Evolutionary conservation across 1,284 basidiomycete genomes (phyloP), one percentile per base, ranked within the genome.

Genomic region (Takashimella tepidaria): DNA sequence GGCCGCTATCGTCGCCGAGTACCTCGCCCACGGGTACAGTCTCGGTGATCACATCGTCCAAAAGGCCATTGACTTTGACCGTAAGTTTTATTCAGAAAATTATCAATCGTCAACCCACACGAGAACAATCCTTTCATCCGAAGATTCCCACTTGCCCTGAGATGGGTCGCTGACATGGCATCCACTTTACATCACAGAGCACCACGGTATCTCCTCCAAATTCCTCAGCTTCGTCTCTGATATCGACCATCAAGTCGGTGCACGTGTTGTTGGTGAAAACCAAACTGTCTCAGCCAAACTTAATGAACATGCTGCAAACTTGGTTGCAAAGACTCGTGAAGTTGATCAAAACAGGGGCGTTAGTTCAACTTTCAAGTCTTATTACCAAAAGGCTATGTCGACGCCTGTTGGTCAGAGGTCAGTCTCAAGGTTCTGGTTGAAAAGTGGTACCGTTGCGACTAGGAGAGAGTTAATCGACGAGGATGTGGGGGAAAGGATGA

Each of bases 21-120:
- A 92, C 75, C 83, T 97, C 54, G 73, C 75, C 40, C 84, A 82
- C 68, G 92, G 92, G 2, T 96, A 96, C 77, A 69, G 71, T 45
- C 81, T 96, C 41, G 85, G 85, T 21, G 92, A 96, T 70, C 72
- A 81, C 53, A 82, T 92, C 59, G 79, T 96, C 46, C 80, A 87
- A 62, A 84, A 84, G 58, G 89, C 92, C 22, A 96, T 97, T 67
- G 88, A 92, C 56, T 78, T 92, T 49, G 91, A 95, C 76, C 77
- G 87, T 89, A 63, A 63, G 84, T 77, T 23, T 24, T 21, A 24
- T 26, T 1, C 25, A n/a, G 4, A 12, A 23, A 2, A 40, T 41
- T n/a, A n/a, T n/a, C n/a, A n/a, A n/a, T n/a, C n/a, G n/a, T n/a
- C n/a, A n/a, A n/a, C n/a, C n/a, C n/a, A n/a, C n/a, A n/a, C n/a